Percentiles rank a stretch among this genome's conserved stretches.
Evolutionary conservation across 805 yeast species (phyloP).

Genomic region (Lipomyces oligophaga): DNA sequence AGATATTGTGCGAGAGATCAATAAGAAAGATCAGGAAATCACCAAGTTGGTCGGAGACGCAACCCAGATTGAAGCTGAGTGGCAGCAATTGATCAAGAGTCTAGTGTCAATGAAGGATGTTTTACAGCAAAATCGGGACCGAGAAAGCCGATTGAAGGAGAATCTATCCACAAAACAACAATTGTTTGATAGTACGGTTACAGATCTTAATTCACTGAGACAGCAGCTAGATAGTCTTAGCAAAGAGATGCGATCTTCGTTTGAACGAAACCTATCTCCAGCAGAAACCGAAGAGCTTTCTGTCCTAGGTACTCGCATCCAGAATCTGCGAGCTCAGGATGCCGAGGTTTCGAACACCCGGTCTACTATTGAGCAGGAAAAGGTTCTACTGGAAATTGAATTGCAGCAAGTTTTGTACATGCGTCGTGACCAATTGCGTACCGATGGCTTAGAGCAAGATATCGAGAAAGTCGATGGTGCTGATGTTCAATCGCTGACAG

Average conservation of each 20-base stretch:
- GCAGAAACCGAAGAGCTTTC: slow-evolving; percentile 48
- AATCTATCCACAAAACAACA: slow-evolving; percentile 32
- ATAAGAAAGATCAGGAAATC: slow-evolving; percentile 49
- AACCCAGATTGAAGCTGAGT: slow-evolving; percentile 36
- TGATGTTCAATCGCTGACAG: slow-evolving; percentile 33
- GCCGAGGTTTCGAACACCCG: slow-evolving; percentile 42
- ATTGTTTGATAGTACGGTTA: slow-evolving; percentile 45
- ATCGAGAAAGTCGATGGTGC: slow-evolving; percentile 29
- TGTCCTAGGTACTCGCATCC: slow-evolving; percentile 33
- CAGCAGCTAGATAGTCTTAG: slow-evolving; percentile 45
- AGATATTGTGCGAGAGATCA: slow-evolving; percentile 41
- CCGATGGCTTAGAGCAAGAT: slow-evolving; percentile 27
- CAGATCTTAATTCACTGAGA: slow-evolving; percentile 39
- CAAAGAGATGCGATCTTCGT: slow-evolving; percentile 52
- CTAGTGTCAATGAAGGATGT: slow-evolving; percentile 46
- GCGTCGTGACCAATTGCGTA: slow-evolving; percentile 43
- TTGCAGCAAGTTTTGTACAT: slow-evolving; percentile 57
- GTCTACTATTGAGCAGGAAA: slow-evolving; percentile 46
- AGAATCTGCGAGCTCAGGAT: slow-evolving; percentile 33
- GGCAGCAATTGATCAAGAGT: slow-evolving; percentile 45
- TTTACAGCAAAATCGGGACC: slow-evolving; percentile 24
- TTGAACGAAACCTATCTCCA: slow-evolving; percentile 49
- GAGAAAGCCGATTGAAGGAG: slow-evolving; percentile 16
- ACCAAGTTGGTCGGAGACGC: slow-evolving; percentile 48
- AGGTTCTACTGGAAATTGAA: slow-evolving; percentile 51